phyloP scores from a whole-genome alignment of 148 eudicot genomes.

The Vaccinium macrocarpon region DNA sequence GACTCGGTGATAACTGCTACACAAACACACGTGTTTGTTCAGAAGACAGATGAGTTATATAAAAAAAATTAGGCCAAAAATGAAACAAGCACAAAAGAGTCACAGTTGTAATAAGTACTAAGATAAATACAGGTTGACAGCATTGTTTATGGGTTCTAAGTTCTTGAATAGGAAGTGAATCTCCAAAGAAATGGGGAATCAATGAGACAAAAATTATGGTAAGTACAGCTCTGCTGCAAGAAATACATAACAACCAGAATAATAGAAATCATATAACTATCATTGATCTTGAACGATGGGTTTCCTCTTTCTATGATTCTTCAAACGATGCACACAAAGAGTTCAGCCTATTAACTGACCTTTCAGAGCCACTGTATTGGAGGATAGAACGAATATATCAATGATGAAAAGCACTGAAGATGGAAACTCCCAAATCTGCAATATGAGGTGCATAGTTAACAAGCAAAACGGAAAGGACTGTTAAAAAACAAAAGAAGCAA shows the following conservation, averaged over 20 bases:
- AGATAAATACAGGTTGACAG: neutral
- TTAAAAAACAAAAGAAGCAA: neutral
- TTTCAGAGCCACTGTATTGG: conserved; percentile 71
- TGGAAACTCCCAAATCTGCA: conserved; percentile 81
- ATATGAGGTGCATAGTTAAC: neutral
- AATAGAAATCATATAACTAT: neutral
- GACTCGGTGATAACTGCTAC: conserved; percentile 53
- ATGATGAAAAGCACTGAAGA: conserved; percentile 51
- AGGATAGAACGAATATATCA: conserved; percentile 74
- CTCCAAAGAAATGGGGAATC: neutral
- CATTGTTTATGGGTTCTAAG: neutral
- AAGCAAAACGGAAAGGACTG: no score
- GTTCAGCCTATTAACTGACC: conserved; percentile 25
- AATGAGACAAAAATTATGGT: neutral
- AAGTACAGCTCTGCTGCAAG: neutral
- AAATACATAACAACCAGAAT: neutral
- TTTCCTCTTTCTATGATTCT: neutral
- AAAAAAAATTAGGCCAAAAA: neutral
- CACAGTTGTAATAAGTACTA: neutral
- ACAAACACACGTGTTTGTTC: neutral
- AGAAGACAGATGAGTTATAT: neutral
- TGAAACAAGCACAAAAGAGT: neutral
- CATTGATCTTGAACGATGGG: neutral
- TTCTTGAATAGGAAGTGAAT: neutral
- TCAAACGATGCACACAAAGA: neutral